These are phyloP conservation scores for Paramecium sonneborni DNA, from an alignment of 73 alveolate species.

Conservation along the genomic window DNA sequence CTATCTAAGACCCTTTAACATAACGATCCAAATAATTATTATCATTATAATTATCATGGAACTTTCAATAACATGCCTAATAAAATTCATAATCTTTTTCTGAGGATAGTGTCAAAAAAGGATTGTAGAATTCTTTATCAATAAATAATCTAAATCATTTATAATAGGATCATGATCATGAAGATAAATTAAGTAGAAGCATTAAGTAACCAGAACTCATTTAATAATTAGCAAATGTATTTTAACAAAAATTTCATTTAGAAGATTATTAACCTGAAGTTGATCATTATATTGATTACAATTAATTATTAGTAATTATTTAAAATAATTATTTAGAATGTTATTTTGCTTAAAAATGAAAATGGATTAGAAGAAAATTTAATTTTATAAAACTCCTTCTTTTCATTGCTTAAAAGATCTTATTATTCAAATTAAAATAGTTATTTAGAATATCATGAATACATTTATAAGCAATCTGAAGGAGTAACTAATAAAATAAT, in stretches of 20 bases:
- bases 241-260: background rate
- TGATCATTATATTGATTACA: background rate
- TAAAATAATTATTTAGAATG: background rate
- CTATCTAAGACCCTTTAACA: background rate
- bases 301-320: constrained; percentile 5
- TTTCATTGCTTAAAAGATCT: background rate
- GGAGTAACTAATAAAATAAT: background rate
- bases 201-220: background rate
- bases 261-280: constrained; percentile 38
- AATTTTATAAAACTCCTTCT: background rate
- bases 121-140: background rate
- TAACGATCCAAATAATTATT: background rate
- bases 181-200: background rate
- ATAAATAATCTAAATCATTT: background rate
- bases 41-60: background rate
- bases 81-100: background rate
- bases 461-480: background rate
- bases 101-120: background rate
- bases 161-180: background rate
- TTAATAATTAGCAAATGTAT: background rate
- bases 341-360: background rate
- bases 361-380: background rate
- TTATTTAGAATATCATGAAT: background rate
- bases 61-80: background rate
- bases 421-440: background rate